Evolutionary conservation across 148 eudicot genomes (phyloP).

Genomic region (Amaranthus palmeri): DNA sequence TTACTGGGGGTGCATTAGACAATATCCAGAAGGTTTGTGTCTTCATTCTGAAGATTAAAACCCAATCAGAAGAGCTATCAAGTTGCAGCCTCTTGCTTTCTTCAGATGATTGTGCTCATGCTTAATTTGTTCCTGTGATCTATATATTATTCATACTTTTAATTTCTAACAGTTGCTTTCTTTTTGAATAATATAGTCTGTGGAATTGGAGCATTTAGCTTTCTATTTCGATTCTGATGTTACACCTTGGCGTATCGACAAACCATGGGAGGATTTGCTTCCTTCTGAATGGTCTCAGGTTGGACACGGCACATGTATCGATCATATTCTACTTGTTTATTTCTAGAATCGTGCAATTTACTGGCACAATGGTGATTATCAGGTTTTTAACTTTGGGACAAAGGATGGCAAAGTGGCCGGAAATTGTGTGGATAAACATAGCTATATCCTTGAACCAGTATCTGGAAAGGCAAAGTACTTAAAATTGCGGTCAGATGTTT

Average conservation of each 20-base stretch:
- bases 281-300: constrained; percentile 93
- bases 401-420: constrained; percentile 60
- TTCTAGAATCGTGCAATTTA: neutral
- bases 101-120: constrained; percentile 11
- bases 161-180: neutral
- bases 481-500: constrained; percentile 53
- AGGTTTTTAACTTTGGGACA: constrained; percentile 89
- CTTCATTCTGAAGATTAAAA: neutral
- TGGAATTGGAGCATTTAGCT: constrained; percentile 75
- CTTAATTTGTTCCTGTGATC: neutral
- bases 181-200: constrained; percentile 41
- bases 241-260: constrained; percentile 69
- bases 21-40: constrained; percentile 72
- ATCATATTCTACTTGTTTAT: neutral
- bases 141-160: neutral
- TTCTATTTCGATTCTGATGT: constrained; percentile 88
- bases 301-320: constrained; percentile 11
- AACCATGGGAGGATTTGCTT: constrained; percentile 78
- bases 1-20: constrained; percentile 84
- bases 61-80: neutral
- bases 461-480: constrained; percentile 82
- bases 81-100: neutral
- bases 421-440: constrained; percentile 42
- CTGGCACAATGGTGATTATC: constrained; percentile 16
- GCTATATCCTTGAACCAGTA: constrained; percentile 84